Evolutionary conservation across 169 alveolate genomes (phyloP), one percentile per base, ranked within the genome.

Genomic region (Plasmodium relictum): DNA sequence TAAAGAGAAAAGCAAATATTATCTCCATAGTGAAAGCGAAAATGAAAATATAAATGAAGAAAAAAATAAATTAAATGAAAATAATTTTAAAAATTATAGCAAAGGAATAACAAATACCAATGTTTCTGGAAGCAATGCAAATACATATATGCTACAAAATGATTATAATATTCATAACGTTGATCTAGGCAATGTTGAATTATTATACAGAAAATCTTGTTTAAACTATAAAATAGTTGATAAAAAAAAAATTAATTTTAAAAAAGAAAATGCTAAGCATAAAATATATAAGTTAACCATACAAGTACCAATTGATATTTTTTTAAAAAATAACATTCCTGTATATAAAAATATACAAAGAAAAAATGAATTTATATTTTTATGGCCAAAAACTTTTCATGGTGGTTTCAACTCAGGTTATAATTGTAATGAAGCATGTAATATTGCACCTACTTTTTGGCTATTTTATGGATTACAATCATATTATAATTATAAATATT

Each of bases 361-460:
- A 31, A 94, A 90, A 58, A 97, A 97, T 50, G 99, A 98, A 89
- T 97, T 96, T 45, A 95, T 98, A 71, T 90, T 98, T 66, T 96
- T 94, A 62, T 97, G 97, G 96, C 96, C 97, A 37, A 92, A 97
- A 44, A 96, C 98, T 6, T 98, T 95, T 87, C 99, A 98, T 92
- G 94, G 97, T 24, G 99, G 99, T 0, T 96, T 98, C 52, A 97
- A 97, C 72, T 95, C 95, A 56, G 99, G 99, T 70, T 96, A 94
- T 85, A 98, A 98, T 88, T 94, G 98, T 83, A 98, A 98, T 72
- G 99, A 98, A 92, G 99, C 99, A 16, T 98, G 98, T 50, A 98
- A 98, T 91, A 96, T 97, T 59, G 99, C 98, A 6, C 96, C 98
- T 7, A 95, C 94, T 3, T 92, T 90, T 39, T 97, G 99, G 99